Percentiles rank a stretch among this genome's conserved stretches.
phyloP scores from a whole-genome alignment of 2,329 filamentous ascomycete genomes.

The Penicillium crustosum region DNA sequence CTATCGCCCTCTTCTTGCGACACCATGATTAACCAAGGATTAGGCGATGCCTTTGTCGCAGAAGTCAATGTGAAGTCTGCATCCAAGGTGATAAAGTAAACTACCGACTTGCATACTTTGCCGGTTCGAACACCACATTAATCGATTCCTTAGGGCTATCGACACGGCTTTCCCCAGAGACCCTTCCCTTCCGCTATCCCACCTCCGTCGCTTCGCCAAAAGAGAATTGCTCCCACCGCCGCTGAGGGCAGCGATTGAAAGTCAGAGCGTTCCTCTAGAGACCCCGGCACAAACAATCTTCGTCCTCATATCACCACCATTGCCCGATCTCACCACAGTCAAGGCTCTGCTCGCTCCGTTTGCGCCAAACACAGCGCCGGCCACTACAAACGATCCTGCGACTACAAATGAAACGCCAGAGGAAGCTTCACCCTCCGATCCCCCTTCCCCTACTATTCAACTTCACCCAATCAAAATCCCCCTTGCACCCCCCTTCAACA shows the following conservation, averaged over 20 bases:
- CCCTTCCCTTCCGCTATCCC: slow-evolving; percentile 33
- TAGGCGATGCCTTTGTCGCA: slow-evolving; percentile 46
- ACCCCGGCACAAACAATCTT: slow-evolving; percentile 37
- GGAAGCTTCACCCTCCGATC: slow-evolving; percentile 7
- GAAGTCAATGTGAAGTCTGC: slow-evolving; percentile 48
- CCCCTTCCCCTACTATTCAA: slow-evolving; percentile 18
- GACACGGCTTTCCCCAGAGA: slow-evolving; percentile 39
- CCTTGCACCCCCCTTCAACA: slow-evolving; percentile 41
- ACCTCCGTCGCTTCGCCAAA: slow-evolving; percentile 45
- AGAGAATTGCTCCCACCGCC: slow-evolving; percentile 35
- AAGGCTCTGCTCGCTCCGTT: slow-evolving; percentile 40
- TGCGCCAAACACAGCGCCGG: slow-evolving; percentile 21
- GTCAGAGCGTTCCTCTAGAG: slow-evolving; percentile 11
- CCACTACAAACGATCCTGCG: slow-evolving; percentile 6
- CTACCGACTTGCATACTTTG: background rate
- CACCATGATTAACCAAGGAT: slow-evolving; percentile 15
- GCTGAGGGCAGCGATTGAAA: slow-evolving; percentile 27
- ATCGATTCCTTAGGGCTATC: slow-evolving; percentile 35
- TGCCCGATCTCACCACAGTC: slow-evolving; percentile 38
- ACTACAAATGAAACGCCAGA: background rate
- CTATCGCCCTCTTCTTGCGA: background rate
- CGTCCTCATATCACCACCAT: slow-evolving; percentile 43
- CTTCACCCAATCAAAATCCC: slow-evolving; percentile 41
- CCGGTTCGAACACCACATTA: background rate
- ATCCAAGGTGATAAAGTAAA: slow-evolving; percentile 46